phyloP scores from a whole-genome alignment of 306 rosid species.

The Inga oerstediana region DNA sequence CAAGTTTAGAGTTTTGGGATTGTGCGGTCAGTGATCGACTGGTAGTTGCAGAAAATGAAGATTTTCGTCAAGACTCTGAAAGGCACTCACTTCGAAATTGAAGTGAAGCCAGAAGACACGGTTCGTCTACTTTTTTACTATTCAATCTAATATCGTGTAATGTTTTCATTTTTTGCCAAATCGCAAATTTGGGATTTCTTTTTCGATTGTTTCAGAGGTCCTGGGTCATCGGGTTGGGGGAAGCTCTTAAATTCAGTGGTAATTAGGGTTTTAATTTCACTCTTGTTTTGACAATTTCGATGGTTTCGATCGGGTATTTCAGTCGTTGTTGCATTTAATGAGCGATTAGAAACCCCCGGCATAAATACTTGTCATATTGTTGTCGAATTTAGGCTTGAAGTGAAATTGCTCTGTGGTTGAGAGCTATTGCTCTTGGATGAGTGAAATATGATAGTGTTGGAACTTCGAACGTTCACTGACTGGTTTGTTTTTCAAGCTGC shows the following conservation, averaged over 20 bases:
- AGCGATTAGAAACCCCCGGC: neutral
- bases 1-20: conserved; percentile 22
- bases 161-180: neutral
- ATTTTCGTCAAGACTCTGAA: conserved; percentile 79
- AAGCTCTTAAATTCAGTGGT: conserved; percentile 22
- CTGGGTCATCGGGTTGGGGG: neutral
- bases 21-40: conserved; percentile 35
- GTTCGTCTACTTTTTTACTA: conserved; percentile 33
- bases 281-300: neutral
- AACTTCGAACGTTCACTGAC: neutral
- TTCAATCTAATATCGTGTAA: neutral
- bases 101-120: conserved; percentile 65
- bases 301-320: neutral
- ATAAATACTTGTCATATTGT: neutral
- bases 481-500: conserved; percentile 10
- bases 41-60: conserved; percentile 60
- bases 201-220: conserved; percentile 18
- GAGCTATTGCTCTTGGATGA: conserved; percentile 1
- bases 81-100: conserved; percentile 79
- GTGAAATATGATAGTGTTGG: neutral
- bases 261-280: conserved; percentile 44
- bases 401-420: neutral
- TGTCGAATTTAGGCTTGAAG: neutral
- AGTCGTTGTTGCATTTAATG: conserved; percentile 19
- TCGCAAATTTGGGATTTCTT: neutral